Conservation (phyloP, 805 yeast genomes). For the Pichia insulana region DNA sequence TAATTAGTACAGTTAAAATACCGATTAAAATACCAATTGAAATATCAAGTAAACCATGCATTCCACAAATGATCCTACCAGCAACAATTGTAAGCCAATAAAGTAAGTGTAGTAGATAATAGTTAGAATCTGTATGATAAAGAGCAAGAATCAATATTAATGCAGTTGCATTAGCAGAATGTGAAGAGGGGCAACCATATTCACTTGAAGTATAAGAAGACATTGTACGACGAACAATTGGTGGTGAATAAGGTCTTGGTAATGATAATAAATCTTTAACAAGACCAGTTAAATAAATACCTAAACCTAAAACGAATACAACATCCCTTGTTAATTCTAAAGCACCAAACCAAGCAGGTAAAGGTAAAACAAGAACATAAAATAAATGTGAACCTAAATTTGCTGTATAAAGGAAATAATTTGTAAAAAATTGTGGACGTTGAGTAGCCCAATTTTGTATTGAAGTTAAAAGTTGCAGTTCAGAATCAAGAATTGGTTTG, state of each 20-base stretch:
- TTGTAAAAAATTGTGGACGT: constrained; percentile 48
- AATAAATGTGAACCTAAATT: constrained; percentile 89
- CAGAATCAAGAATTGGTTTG: constrained; percentile 51
- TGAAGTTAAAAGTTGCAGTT: constrained; percentile 48
- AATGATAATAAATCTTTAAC: constrained; percentile 80
- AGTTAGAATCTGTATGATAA: constrained; percentile 12
- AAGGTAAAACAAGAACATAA: constrained; percentile 80
- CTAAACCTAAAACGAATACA: constrained; percentile 53
- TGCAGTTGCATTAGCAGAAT: constrained; percentile 88
- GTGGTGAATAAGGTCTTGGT: constrained; percentile 91
- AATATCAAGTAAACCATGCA: constrained; percentile 90
- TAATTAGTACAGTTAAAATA: constrained; percentile 35
- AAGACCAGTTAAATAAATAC: constrained; percentile 64
- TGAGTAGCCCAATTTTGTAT: constrained; percentile 44
- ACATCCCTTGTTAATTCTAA: constrained; percentile 50
- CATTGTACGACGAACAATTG: constrained; percentile 81
- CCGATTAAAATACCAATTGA: constrained; percentile 62
- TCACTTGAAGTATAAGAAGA: constrained; percentile 86
- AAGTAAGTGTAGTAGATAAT: constrained; percentile 13
- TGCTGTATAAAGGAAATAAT: constrained; percentile 81
- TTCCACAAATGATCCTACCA: constrained; percentile 91
- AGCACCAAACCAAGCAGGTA: constrained; percentile 75
- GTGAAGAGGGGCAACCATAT: constrained; percentile 92
- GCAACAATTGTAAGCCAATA: constrained; percentile 59
- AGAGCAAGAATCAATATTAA: constrained; percentile 46